Base-by-base conservation (phyloP, 208 protist genomes). In the Crithidia expoeki region DNA sequence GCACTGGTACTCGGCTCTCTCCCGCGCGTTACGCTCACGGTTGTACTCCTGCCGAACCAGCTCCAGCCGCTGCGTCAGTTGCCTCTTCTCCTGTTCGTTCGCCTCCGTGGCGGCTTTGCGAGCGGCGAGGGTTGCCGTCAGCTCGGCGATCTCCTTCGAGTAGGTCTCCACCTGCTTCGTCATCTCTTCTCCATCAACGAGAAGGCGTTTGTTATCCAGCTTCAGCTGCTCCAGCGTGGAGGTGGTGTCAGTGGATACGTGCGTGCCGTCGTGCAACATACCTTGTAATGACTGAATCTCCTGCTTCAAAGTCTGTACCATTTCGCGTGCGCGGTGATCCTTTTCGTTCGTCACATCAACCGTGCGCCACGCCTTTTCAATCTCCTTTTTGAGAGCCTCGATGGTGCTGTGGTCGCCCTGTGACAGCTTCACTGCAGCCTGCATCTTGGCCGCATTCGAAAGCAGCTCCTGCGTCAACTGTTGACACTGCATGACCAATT, bases 351-450 rank as follows among this genome's bases (percentile, higher is more conserved):
- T 94, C 42, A 92, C 85, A 69, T 99, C 97, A 4, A 99, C 97
- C 76, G 98, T 97, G 44, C 97, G 94, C 96, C 98, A 99, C 14
- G 97, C 98, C 79, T 99, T 97, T 42, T 99, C 97, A 40, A 99
- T 95, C 81, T 99, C 96, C 75, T 97, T 97, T 67, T 99, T 98
- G 9, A 99, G 92, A 0, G 90, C 85, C 33, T 97, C 92, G 50
- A 99, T 99, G 6, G 98, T 99, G 65, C 95, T 97, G 81, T 99
- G 94, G 53, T 99, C 98, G 63, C 98, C 96, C 66, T 99, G 97
- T 4, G 94, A 94, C 10, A 99, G 81, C 72, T 98, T 97, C 47
- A 99, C 79, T 3, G 98, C 98, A 0, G 97, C 93, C 70, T 99
- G 95, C 76, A 99, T 98, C 84, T 99, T 99, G 7, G 97, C 88